Base-by-base conservation (phyloP, 176 grass and related monocot species). In the Elymus sibiricus region DNA sequence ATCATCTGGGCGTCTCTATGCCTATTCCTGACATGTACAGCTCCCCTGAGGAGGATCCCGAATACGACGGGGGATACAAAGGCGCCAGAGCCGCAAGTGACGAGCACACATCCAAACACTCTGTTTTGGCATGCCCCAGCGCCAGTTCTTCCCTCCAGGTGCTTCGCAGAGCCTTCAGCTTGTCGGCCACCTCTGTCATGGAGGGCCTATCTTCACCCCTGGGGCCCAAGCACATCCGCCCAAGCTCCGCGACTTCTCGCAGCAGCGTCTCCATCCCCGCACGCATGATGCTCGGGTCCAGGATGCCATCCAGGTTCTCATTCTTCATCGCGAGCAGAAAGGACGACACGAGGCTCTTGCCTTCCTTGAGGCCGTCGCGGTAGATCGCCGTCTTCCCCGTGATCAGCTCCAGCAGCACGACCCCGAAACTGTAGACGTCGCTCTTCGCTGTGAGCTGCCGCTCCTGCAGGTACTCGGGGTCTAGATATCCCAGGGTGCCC, bases 401-500 rank as follows among this genome's bases (percentile, higher is more conserved):
- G 66, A 70, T 70, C 17, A 70, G 66, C 34, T 70, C 83, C 16
- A 85, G 25, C 63, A 85, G 61, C 1, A 78, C 62, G 1, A 78
- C 73, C 3, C 83, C 83, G 16, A 85, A 85, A 31, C 74, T 85
- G 10, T 85, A 85, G 4, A 85, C 83, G 26, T 85, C 83, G 1
- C 66, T 70, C 66, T 70, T 70, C 8, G 21, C 66, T 0, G 66
- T 70, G 32, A 38, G 34, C 19, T 38, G 72, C 46, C 61, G 28
- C 29, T 85, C 83, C 32, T 77, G 73, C 61, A 85, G 32, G 73
- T 77, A 85, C 61, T 85, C 83, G 1, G 83, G 83, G 61, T 85
- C 83, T 25, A 85, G 22, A 2, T 85, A 85, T 3, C 83, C 73
- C 5, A 67, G 9, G 19, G 66, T 70, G 9, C 66, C 66, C 32